A percentile compares a stretch with the other conserved stretches of the same genome.
Conservation (phyloP, 208 protist genomes). For the Leishmania major region DNA sequence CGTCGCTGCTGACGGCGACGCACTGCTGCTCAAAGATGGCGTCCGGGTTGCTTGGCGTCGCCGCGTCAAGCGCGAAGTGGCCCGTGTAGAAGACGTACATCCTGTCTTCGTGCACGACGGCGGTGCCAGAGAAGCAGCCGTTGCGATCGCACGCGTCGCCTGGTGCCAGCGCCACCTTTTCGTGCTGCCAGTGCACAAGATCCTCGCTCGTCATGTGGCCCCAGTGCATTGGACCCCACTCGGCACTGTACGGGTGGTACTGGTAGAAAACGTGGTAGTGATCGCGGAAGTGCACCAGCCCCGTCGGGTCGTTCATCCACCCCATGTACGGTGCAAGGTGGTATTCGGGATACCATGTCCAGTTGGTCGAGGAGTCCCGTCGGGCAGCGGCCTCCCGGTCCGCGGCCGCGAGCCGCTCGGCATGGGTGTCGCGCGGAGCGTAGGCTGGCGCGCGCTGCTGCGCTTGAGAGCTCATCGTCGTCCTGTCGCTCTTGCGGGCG, state of each 20-base stretch:
- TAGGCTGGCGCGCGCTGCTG: constrained; percentile 20
- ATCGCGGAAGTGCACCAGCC: constrained; percentile 35
- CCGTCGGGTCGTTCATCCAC: constrained; percentile 55
- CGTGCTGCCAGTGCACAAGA: constrained; percentile 51
- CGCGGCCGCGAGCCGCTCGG: constrained; percentile 34
- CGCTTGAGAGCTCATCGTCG: not conserved
- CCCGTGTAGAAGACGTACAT: constrained; percentile 67
- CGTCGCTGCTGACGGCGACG: constrained; percentile 51
- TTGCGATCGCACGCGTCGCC: constrained; percentile 51
- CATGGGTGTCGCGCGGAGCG: constrained; percentile 23
- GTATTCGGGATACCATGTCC: constrained; percentile 49
- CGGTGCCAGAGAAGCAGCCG: constrained; percentile 61
- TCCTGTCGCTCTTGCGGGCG: not conserved
- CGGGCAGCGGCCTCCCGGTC: constrained; percentile 11
- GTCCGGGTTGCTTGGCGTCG: constrained; percentile 24
- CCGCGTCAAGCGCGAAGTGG: constrained; percentile 37
- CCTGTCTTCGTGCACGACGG: constrained; percentile 36
- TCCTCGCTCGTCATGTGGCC: constrained; percentile 52
- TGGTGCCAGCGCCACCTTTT: constrained; percentile 40
- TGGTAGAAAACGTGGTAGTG: constrained; percentile 63
- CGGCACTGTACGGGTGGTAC: constrained; percentile 46
- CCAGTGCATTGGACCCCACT: constrained; percentile 72
- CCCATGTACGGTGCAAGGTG: constrained; percentile 44
- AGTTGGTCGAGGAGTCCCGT: constrained; percentile 17
- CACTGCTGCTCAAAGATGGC: constrained; percentile 56